These are phyloP conservation scores for Calendula officinalis DNA, from an alignment of 129 eudicot species.

Conservation along the genomic window DNA sequence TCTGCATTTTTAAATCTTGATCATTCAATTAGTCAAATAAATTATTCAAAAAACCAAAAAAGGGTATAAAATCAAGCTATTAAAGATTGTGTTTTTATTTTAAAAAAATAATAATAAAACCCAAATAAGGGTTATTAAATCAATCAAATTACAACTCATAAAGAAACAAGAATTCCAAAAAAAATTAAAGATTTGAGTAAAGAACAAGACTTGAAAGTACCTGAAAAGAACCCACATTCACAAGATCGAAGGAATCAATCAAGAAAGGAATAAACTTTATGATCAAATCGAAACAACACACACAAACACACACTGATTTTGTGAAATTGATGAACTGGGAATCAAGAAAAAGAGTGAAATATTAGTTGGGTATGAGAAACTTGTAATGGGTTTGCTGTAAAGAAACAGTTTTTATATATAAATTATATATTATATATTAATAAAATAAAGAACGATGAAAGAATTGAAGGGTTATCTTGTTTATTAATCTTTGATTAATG, in stretches of 20 bases:
- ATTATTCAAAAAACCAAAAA: slow-evolving; percentile 4
- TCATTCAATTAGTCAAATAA: slow-evolving; percentile 20
- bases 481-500: slow-evolving; percentile 1
- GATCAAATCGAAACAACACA: not conserved
- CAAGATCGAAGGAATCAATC: slow-evolving; percentile 31
- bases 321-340: slow-evolving; percentile 14
- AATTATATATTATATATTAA: not conserved
- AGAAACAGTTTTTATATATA: slow-evolving; percentile 27
- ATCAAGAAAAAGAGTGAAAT: slow-evolving; percentile 16
- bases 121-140: slow-evolving; percentile 9
- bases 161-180: slow-evolving; percentile 9
- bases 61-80: not conserved
- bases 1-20: slow-evolving; percentile 17
- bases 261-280: slow-evolving; percentile 17
- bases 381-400: slow-evolving; percentile 33
- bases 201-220: slow-evolving; percentile 26
- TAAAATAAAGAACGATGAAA: not conserved
- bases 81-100: slow-evolving; percentile 4
- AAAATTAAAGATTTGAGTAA: slow-evolving; percentile 12
- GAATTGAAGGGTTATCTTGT: slow-evolving; percentile 4
- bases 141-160: slow-evolving; percentile 8
- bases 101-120: not conserved
- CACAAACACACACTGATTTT: not conserved
- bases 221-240: slow-evolving; percentile 37
- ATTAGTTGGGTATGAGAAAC: slow-evolving; percentile 21